Evolutionary conservation across 106 monocot genomes (phyloP).

Genomic region (Dioscorea zingiberensis): DNA sequence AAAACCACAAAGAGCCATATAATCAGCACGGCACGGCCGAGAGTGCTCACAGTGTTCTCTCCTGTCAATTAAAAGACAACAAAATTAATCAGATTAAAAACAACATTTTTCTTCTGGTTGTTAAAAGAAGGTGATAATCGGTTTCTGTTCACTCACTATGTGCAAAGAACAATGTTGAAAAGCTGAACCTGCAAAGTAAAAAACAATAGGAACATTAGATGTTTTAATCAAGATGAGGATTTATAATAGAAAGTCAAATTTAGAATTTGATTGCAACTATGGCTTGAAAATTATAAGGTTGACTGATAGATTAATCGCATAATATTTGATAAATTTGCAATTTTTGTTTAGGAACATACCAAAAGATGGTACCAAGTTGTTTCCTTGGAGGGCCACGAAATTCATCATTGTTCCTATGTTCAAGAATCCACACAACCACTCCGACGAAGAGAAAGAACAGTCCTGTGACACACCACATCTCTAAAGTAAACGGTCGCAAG

Average conservation of each 20-base stretch:
- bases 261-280: no score
- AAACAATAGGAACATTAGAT: neutral
- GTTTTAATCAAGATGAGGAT: no score
- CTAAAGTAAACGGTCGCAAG: slow-evolving; percentile 21
- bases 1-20: slow-evolving; percentile 20
- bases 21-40: slow-evolving; percentile 10
- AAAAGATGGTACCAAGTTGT: slow-evolving; percentile 29
- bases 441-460: slow-evolving; percentile 28
- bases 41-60: slow-evolving; percentile 9
- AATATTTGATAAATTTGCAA: no score
- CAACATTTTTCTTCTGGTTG: neutral
- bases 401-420: slow-evolving; percentile 34
- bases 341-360: slow-evolving; percentile 9
- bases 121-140: neutral
- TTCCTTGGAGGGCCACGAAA: slow-evolving; percentile 30
- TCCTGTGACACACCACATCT: slow-evolving; percentile 34
- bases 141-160: slow-evolving; percentile 22
- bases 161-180: slow-evolving; percentile 36
- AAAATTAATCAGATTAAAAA: neutral
- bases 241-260: no score
- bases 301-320: no score
- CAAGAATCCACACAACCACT: slow-evolving; percentile 35
- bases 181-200: slow-evolving; percentile 30
- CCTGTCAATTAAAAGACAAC: neutral
- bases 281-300: no score